Base-by-base conservation (phyloP, 2,329 filamentous ascomycete species). In the Aspergillus clavatus region DNA sequence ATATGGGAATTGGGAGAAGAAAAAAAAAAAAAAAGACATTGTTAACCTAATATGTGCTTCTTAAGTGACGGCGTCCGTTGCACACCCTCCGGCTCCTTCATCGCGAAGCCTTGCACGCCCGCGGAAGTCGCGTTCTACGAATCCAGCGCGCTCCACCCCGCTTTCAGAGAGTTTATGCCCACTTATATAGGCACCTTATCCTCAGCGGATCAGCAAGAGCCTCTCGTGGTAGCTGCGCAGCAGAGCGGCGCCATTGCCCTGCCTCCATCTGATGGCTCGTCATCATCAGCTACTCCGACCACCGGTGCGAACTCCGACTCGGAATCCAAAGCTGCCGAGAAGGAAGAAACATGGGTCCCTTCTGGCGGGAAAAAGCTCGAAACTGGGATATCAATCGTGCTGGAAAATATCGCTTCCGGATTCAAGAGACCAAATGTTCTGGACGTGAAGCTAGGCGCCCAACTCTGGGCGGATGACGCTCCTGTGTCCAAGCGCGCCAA, bases 101-200 rank as follows among this genome's bases (percentile, higher is more conserved):
- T 98, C 65, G 88, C 96, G 63, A 98, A 98, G 70, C 93, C 93
- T 14, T 97, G 91, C 68, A 95, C 87, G 0, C 72, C 82, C 51
- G 77, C 83, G 52, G 93, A 98, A 71, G 82, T 97, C 58, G 78
- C 82, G 36, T 98, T 98, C 68, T 98, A 98, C 75, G 81, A 95
- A 65, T 80, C 82, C 29, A 83, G 83, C 22, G 69, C 78, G 26
- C 70, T 77, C 18, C 85, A 95, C 62, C 80, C 82, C 23, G 81
- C 84, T 2, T 88, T 97, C 59, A 79, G 83, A 40, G 79, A 83
- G 19, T 80, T 91, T 58, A 91, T 97, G 76, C 91, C 93, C 37
- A 77, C 81, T 4, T 97, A 83, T 69, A 81, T 95, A 69, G 93
- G 93, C 48, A 86, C 83, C 2, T 75, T 98, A 39, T 72, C 75